These are phyloP conservation scores for Neofusicoccum ribis DNA, from an alignment of 2,329 filamentous ascomycete genomes.

Conservation along the genomic window DNA sequence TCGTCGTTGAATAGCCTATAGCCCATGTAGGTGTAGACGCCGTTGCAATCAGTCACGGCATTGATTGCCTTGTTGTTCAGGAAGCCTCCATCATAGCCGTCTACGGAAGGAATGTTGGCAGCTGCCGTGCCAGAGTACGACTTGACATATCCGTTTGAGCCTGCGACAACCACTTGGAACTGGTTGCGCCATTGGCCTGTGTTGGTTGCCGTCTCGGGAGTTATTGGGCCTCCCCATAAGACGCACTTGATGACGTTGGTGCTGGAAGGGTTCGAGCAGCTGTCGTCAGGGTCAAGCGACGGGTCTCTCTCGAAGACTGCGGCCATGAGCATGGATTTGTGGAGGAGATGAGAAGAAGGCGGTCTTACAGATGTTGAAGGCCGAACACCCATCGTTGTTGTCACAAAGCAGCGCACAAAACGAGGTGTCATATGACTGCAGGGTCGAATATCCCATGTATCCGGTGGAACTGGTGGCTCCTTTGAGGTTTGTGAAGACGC, in stretches of 20 bases:
- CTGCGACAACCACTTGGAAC: conserved; percentile 24
- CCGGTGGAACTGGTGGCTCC: too few relatives aligned
- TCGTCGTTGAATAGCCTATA: conserved; percentile 27
- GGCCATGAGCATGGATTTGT: not conserved
- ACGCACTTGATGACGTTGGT: conserved; percentile 33
- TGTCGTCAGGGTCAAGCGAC: conserved; percentile 13
- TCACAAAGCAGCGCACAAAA: conserved; percentile 21
- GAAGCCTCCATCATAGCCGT: not conserved
- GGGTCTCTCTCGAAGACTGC: conserved; percentile 25
- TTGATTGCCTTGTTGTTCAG: not conserved
- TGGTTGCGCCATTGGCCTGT: conserved; percentile 26
- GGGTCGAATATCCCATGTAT: too few relatives aligned
- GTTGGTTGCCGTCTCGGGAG: conserved; percentile 24
- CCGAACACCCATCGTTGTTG: conserved; percentile 21
- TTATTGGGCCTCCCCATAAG: conserved; percentile 30
- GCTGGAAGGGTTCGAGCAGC: conserved; percentile 23
- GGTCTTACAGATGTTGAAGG: conserved; percentile 25
- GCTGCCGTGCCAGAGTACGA: not conserved
- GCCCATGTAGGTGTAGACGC: conserved; percentile 29
- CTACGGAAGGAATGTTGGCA: not conserved
- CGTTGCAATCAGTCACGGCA: not conserved
- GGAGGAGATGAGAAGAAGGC: not conserved
- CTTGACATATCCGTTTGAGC: conserved; percentile 2
- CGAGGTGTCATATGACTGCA: conserved; percentile 16
- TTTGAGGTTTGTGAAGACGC: too few relatives aligned